Evolutionary conservation across 495 filamentous ascomycete genomes (phyloP).

Genomic region (Talaromyces nanjingensis): DNA sequence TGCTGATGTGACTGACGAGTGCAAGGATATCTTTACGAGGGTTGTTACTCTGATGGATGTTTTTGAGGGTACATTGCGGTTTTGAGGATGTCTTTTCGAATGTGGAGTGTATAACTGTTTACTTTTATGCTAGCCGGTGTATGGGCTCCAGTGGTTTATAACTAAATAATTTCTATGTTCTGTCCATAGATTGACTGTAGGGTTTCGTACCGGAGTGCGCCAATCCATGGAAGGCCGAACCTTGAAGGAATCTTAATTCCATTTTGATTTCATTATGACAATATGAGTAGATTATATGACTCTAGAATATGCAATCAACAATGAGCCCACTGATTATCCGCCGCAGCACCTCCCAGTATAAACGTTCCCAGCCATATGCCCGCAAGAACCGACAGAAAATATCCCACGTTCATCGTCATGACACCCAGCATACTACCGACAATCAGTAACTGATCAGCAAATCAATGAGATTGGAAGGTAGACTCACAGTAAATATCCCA

Average conservation of each 20-base stretch:
- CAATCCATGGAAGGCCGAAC: neutral
- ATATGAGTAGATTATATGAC: neutral
- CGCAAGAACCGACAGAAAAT: constrained; percentile 22
- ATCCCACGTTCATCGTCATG: constrained; percentile 30
- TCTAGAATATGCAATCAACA: constrained; percentile 7
- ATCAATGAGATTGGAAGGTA: neutral
- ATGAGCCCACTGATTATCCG: constrained; percentile 20
- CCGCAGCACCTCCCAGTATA: constrained; percentile 23
- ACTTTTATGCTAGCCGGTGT: no score
- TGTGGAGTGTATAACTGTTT: no score
- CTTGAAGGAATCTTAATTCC: neutral
- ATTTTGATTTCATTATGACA: neutral
- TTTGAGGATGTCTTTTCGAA: no score
- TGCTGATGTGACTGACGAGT: no score
- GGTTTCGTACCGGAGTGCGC: neutral
- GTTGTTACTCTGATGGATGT: no score
- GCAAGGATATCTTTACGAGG: no score
- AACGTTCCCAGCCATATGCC: constrained; percentile 25
- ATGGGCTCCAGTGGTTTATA: no score
- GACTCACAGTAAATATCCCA: constrained; percentile 21
- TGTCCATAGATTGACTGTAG: neutral
- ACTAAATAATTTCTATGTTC: neutral
- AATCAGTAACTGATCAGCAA: neutral
- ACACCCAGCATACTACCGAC: constrained; percentile 22
- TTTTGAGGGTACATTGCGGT: no score